Percentiles rank a stretch among this genome's conserved stretches.
phyloP scores from a whole-genome alignment of 805 yeast species.

The Yarrowia porcina region DNA sequence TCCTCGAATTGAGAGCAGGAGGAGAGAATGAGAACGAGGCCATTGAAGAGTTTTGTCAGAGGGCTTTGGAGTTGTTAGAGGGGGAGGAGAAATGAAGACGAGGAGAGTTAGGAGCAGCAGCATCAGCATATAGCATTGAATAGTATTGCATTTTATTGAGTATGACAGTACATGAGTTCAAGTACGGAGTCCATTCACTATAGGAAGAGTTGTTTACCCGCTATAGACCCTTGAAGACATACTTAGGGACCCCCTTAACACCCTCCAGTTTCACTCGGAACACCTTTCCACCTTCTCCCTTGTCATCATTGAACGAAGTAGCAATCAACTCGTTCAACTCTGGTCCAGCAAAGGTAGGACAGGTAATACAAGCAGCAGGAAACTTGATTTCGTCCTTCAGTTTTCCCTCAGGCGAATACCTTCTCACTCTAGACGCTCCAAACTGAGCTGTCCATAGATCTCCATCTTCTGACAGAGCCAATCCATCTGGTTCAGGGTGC shows the following conservation, averaged over 20 bases:
- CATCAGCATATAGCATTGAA: no score
- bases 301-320: constrained; percentile 50
- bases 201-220: no score
- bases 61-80: not conserved
- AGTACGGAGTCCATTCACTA: no score
- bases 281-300: constrained; percentile 34
- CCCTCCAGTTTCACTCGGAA: constrained; percentile 33
- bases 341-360: constrained; percentile 67
- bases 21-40: constrained; percentile 24
- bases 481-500: constrained; percentile 72
- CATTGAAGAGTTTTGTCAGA: constrained; percentile 16
- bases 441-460: constrained; percentile 66
- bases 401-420: constrained; percentile 49
- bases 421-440: constrained; percentile 55
- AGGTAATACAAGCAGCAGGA: constrained; percentile 61
- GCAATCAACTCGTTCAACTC: constrained; percentile 57
- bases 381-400: constrained; percentile 50
- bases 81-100: no score
- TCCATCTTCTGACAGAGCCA: constrained; percentile 53
- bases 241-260: constrained; percentile 27
- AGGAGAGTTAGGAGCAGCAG: no score
- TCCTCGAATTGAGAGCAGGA: constrained; percentile 18
- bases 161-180: no score
- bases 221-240: not conserved
- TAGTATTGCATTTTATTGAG: no score